A percentile compares a stretch with the other conserved stretches of the same genome.
phyloP scores from a whole-genome alignment of 192 early-diverging fungal genomes.

The Fimicolochytrium jonesii region DNA sequence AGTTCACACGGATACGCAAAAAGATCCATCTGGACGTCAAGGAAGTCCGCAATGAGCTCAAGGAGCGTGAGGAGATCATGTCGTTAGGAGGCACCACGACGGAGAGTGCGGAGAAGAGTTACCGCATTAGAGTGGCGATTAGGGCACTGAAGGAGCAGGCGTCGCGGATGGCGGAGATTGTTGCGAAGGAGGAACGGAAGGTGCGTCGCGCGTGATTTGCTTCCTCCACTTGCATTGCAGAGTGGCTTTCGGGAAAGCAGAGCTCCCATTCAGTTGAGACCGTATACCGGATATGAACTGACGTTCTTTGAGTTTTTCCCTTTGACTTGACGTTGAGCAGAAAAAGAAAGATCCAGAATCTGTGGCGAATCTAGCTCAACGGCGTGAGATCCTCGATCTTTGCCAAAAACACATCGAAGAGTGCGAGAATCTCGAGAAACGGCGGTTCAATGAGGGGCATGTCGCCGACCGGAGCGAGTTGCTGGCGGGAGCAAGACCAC shows the following conservation, averaged over 20 bases:
- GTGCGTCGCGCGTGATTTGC: conserved; percentile 17
- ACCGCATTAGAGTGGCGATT: conserved; percentile 52
- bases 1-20: conserved; percentile 50
- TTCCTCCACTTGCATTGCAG: neutral
- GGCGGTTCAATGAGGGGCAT: conserved; percentile 44
- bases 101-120: conserved; percentile 57
- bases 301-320: too few relatives aligned
- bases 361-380: conserved; percentile 33
- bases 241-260: neutral
- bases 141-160: conserved; percentile 42
- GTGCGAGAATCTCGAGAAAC: conserved; percentile 55
- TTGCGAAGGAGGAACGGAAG: conserved; percentile 53
- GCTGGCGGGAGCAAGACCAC: conserved; percentile 28
- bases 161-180: conserved; percentile 39
- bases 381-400: conserved; percentile 50
- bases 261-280: too few relatives aligned
- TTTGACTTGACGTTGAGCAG: too few relatives aligned
- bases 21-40: conserved; percentile 52
- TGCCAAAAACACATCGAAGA: conserved; percentile 56
- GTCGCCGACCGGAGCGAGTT: conserved; percentile 41
- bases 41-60: conserved; percentile 41
- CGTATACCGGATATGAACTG: too few relatives aligned
- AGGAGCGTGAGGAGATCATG: conserved; percentile 48
- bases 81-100: conserved; percentile 43
- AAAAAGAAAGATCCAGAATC: conserved; percentile 39